A percentile compares a stretch with the other conserved stretches of the same genome.
These are phyloP conservation scores for Aureobasidium sp. DNA, from an alignment of 2,329 filamentous ascomycete species.

Conservation along the genomic window DNA sequence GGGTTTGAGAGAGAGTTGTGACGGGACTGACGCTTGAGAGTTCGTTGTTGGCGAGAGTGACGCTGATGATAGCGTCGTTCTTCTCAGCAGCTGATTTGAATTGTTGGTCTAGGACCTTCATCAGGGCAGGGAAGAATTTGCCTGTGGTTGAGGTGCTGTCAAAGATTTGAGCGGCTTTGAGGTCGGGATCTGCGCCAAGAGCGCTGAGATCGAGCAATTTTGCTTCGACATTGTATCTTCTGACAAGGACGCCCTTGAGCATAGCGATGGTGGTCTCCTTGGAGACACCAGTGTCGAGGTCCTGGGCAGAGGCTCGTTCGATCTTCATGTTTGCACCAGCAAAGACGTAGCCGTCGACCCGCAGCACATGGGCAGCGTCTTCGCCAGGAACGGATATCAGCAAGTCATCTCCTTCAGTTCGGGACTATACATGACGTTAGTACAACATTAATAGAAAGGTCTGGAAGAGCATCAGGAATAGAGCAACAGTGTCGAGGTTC, in stretches of 20 bases:
- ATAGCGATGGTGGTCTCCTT: conserved; percentile 52
- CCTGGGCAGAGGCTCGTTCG: conserved; percentile 23
- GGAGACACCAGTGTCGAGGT: conserved; percentile 11
- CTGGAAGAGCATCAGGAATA: conserved; percentile 14
- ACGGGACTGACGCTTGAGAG: conserved; percentile 66
- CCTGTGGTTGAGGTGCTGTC: conserved; percentile 59
- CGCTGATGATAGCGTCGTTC: conserved; percentile 68
- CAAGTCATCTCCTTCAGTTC: conserved; percentile 29
- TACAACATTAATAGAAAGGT: conserved; percentile 15
- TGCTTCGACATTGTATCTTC: conserved; percentile 60
- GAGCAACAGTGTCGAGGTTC: conserved; percentile 16
- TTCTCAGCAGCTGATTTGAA: conserved; percentile 68
- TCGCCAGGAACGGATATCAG: conserved; percentile 30
- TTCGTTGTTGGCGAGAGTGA: conserved; percentile 73
- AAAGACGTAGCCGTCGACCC: conserved; percentile 35
- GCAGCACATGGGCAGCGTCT: conserved; percentile 28
- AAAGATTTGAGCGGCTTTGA: conserved; percentile 70
- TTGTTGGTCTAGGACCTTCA: conserved; percentile 72
- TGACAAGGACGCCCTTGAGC: conserved; percentile 61
- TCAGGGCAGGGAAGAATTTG: conserved; percentile 87
- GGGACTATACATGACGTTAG: conserved; percentile 25
- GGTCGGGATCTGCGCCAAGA: conserved; percentile 62
- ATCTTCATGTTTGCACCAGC: conserved; percentile 32
- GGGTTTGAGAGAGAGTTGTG: conserved; percentile 65
- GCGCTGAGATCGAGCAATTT: conserved; percentile 80